Evolutionary conservation across 1,284 basidiomycete species (phyloP).

Genomic region (Papiliotrema laurentii): DNA sequence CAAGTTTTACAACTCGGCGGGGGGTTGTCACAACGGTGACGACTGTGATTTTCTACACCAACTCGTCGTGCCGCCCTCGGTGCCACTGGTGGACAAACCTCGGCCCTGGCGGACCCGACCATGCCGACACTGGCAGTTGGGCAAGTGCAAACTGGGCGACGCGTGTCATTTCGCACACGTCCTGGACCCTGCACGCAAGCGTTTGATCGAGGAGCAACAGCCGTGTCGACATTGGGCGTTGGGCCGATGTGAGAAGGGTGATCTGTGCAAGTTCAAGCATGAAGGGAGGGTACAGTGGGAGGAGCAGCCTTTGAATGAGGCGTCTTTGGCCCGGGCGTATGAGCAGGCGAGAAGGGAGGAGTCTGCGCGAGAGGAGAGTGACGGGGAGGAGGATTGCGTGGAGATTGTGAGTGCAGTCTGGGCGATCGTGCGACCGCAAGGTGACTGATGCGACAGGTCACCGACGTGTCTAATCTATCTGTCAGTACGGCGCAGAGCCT

Average conservation of each 20-base stretch:
- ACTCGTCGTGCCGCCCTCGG: slow-evolving; percentile 31
- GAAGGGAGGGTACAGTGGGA: slow-evolving; percentile 8
- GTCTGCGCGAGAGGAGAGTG: slow-evolving; percentile 12
- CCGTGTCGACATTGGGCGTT: slow-evolving; percentile 9
- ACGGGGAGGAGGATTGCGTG: slow-evolving; percentile 26
- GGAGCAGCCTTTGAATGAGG: slow-evolving; percentile 20
- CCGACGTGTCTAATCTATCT: not conserved
- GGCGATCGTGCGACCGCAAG: not conserved
- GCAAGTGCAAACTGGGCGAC: slow-evolving; percentile 39
- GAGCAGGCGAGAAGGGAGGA: slow-evolving; percentile 4
- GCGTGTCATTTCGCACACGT: slow-evolving; percentile 47
- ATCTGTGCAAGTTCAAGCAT: slow-evolving; percentile 11
- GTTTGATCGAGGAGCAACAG: not conserved
- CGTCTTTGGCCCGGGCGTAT: slow-evolving; percentile 13
- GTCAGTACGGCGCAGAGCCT: not conserved
- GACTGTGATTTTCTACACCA: slow-evolving; percentile 40
- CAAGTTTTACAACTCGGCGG: slow-evolving; percentile 44
- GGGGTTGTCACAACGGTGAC: slow-evolving; percentile 37
- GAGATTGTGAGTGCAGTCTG: slow-evolving; percentile 26
- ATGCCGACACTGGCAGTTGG: slow-evolving; percentile 42
- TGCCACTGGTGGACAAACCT: slow-evolving; percentile 26
- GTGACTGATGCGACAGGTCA: slow-evolving; percentile 1
- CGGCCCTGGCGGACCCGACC: slow-evolving; percentile 42
- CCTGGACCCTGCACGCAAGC: slow-evolving; percentile 15
- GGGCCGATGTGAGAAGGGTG: slow-evolving; percentile 10